Percentiles rank a stretch among this genome's conserved stretches.
phyloP scores from a whole-genome alignment of 1,284 basidiomycete genomes.

The Mycosarcoma mackinlayi region DNA sequence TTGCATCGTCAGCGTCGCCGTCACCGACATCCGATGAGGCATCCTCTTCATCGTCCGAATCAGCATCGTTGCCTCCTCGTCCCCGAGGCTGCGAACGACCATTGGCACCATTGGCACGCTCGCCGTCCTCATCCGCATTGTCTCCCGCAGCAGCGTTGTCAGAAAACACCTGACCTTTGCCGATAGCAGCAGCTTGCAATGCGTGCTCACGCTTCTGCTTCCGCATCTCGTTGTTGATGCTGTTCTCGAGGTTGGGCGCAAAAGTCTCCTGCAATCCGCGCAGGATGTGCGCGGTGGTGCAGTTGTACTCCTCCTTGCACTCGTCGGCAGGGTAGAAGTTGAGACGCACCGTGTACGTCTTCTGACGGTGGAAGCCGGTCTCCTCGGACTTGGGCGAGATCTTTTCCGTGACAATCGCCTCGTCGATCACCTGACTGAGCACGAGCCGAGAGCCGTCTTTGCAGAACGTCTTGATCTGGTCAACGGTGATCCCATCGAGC shows the following conservation, averaged over 20 bases:
- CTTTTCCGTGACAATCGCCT: constrained; percentile 83
- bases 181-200: constrained; percentile 82
- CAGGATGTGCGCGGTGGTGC: constrained; percentile 80
- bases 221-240: constrained; percentile 87
- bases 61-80: constrained; percentile 39
- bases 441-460: constrained; percentile 88
- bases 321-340: constrained; percentile 88
- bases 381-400: constrained; percentile 76
- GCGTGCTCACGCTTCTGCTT: constrained; percentile 83
- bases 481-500: constrained; percentile 56
- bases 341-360: constrained; percentile 84
- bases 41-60: constrained; percentile 57
- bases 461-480: constrained; percentile 79
- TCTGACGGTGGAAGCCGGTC: constrained; percentile 74
- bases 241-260: constrained; percentile 84
- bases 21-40: constrained; percentile 71
- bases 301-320: constrained; percentile 86
- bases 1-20: constrained; percentile 79
- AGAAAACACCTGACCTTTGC: constrained; percentile 75
- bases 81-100: constrained; percentile 20
- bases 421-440: constrained; percentile 88
- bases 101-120: constrained; percentile 70
- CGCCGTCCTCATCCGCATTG: constrained; percentile 70
- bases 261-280: constrained; percentile 80
- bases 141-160: constrained; percentile 65